Percentiles rank a stretch among this genome's conserved stretches.
These are phyloP conservation scores for Ophiostoma piceae DNA, from an alignment of 2,329 filamentous ascomycete genomes.

Conservation along the genomic window DNA sequence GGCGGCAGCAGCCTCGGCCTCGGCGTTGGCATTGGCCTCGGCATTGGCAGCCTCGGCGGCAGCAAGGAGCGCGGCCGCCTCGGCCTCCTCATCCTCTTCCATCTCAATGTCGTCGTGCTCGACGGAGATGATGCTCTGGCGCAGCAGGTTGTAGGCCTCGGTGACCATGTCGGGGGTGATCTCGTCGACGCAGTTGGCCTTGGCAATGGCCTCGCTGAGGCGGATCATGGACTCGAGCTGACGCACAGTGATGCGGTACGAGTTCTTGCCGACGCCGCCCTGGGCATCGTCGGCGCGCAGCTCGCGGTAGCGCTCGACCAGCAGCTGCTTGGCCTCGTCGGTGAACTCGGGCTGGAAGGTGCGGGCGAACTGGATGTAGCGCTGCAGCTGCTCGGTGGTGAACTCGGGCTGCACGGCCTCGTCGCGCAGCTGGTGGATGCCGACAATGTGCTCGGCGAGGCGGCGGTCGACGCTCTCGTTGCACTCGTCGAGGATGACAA, in stretches of 20 bases:
- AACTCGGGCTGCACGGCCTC: conserved; percentile 89
- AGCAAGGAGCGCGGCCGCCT: conserved; percentile 18
- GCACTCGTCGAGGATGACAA: conserved; percentile 94
- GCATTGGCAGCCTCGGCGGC: conserved; percentile 40
- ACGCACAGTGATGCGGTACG: conserved; percentile 93
- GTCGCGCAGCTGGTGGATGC: conserved; percentile 86
- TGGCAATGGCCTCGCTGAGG: conserved; percentile 93
- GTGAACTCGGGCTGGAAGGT: conserved; percentile 94
- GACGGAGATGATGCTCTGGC: conserved; percentile 94
- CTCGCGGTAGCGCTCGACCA: conserved; percentile 94
- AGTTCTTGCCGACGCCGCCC: conserved; percentile 88
- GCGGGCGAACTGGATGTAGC: conserved; percentile 92
- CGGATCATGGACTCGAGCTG: conserved; percentile 96
- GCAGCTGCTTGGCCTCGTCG: conserved; percentile 73
- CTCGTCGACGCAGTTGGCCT: conserved; percentile 92
- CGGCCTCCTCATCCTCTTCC: conserved; percentile 60
- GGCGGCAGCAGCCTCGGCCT: conserved; percentile 40
- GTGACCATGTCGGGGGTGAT: conserved; percentile 79
- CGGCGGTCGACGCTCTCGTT: conserved; percentile 88
- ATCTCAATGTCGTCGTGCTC: conserved; percentile 97
- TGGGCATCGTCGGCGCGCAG: conserved; percentile 88
- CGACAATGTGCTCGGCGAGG: conserved; percentile 89
- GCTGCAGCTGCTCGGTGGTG: conserved; percentile 90
- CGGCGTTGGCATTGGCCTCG: conserved; percentile 40
- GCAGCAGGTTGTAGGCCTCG: conserved; percentile 84